These are phyloP conservation scores for Diacronema lutheri DNA, from an alignment of 78 protist species.

Conservation along the genomic window DNA sequence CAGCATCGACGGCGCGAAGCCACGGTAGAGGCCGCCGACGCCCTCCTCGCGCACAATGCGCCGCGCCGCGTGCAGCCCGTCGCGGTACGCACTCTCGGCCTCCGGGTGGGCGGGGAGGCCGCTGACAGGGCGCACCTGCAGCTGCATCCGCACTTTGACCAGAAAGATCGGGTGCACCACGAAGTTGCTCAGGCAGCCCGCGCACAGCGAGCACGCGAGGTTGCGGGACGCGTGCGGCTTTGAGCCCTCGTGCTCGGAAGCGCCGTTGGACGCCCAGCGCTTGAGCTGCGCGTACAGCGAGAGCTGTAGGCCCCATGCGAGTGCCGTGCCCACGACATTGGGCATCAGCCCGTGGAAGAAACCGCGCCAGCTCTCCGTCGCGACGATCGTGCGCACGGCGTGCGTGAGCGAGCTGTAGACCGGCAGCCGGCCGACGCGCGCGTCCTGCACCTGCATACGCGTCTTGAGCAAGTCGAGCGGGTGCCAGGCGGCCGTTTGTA, in stretches of 20 bases:
- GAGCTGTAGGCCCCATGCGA: neutral
- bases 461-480: conserved; percentile 22
- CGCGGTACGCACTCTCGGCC: neutral
- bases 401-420: neutral
- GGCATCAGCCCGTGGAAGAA: neutral
- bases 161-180: neutral
- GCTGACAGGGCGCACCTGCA: neutral
- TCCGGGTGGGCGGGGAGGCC: too few relatives aligned
- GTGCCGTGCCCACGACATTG: neutral
- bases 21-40: neutral
- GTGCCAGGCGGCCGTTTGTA: neutral
- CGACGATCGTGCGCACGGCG: neutral
- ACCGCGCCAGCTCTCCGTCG: neutral
- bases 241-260: too few relatives aligned
- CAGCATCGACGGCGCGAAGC: conserved; percentile 1
- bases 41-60: neutral
- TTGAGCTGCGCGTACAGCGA: neutral
- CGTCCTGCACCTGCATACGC: neutral
- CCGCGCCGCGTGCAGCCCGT: neutral
- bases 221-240: too few relatives aligned
- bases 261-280: neutral
- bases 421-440: neutral
- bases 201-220: neutral
- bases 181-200: neutral
- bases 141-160: neutral